These are phyloP conservation scores for Debaryomyces sp. DNA, from an alignment of 1,139 yeast species.

Conservation along the genomic window DNA sequence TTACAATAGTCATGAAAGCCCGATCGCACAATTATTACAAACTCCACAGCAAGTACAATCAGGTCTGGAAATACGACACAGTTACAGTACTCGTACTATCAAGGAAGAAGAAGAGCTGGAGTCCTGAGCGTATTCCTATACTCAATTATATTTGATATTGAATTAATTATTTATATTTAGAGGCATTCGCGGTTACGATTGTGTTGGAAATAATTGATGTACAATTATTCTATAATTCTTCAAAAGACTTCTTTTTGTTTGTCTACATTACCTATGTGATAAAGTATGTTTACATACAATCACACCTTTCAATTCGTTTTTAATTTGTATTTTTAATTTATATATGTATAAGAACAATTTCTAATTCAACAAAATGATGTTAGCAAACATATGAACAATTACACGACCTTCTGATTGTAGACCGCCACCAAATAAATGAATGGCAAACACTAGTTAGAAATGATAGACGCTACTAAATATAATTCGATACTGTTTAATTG, in stretches of 20 bases:
- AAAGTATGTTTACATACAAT: background rate
- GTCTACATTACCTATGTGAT: background rate
- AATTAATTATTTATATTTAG: background rate
- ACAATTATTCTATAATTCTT: background rate
- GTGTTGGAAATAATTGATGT: background rate
- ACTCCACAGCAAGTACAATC: conserved; percentile 12
- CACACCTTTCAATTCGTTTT: conserved; percentile 2
- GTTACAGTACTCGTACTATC: conserved; percentile 41
- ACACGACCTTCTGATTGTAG: conserved; percentile 1
- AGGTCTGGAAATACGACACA: conserved; percentile 19
- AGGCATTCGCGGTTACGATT: background rate
- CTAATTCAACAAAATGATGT: background rate
- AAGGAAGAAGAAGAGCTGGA: conserved; percentile 41
- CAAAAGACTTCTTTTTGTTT: background rate
- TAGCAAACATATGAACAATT: background rate
- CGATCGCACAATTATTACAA: conserved; percentile 39
- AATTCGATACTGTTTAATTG: background rate
- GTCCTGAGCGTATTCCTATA: background rate
- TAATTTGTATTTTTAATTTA: conserved; percentile 1
- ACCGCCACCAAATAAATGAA: conserved; percentile 5
- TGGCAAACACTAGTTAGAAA: background rate
- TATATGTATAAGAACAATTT: conserved; percentile 4
- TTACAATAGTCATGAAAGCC: conserved; percentile 42
- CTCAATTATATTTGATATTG: background rate
- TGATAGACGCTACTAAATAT: background rate